A percentile compares a stretch with the other conserved stretches of the same genome.
Conservation (phyloP, 2,329 filamentous ascomycete genomes). For the Cordyceps tenuipes region DNA sequence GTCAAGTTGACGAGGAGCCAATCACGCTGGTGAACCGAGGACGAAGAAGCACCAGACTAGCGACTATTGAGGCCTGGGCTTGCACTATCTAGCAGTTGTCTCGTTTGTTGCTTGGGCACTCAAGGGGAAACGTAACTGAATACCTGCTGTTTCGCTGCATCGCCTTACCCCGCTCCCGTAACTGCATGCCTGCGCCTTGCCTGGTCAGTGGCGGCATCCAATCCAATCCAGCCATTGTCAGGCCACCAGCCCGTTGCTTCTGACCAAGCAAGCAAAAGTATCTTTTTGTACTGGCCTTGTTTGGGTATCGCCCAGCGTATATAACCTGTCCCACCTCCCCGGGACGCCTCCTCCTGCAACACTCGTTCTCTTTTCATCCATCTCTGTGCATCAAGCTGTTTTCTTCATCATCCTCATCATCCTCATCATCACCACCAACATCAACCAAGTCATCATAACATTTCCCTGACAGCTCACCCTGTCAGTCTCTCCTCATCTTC, state of each 20-base stretch:
- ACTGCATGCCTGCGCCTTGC: neutral
- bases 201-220: neutral
- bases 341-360: neutral
- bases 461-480: neutral
- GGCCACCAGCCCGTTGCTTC: neutral
- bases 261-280: neutral
- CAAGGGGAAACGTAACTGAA: neutral
- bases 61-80: neutral
- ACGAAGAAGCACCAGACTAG: neutral
- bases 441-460: neutral
- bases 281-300: neutral
- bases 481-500: neutral
- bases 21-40: neutral
- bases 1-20: neutral
- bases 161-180: slow-evolving; percentile 5
- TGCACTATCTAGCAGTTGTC: neutral
- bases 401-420: neutral
- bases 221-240: neutral
- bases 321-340: neutral
- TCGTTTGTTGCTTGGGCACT: neutral
- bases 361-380: neutral
- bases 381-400: neutral
- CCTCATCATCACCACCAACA: neutral
- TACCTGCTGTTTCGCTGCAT: neutral
- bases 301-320: slow-evolving; percentile 1